Evolutionary conservation across 768 basidiomycete genomes (phyloP), one percentile per base, ranked within the genome.

Genomic region (Auricularia heimuer): DNA sequence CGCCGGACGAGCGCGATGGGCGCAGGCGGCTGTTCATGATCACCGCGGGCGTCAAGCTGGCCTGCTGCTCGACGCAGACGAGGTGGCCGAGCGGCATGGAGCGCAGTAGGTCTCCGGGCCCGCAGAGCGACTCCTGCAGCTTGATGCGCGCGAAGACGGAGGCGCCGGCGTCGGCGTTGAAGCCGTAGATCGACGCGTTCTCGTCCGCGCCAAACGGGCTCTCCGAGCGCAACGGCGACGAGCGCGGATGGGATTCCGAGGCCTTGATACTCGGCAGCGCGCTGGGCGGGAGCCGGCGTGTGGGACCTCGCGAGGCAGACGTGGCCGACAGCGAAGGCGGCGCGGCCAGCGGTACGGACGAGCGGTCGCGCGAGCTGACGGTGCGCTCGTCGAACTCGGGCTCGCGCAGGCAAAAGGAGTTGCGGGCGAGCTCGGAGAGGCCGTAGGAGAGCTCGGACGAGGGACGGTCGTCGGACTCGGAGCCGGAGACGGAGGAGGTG

Each of bases 401-500:
- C 44, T 85, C 82, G 12, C 67, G 56, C 29, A 39, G 54, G 14
- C 74, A 68, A 4, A 78, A 70, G 1, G 78, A 77, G 11, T 78
- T 71, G 47, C 76, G 75, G 4, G 61, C 63, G 34, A 42, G 42
- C 14, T 60, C 56, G 47, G 82, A 79, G 1, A 63, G 62, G 62
- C 82, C 80, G 56, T 87, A 79, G 1, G 85, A 83, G 39, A 77
- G 76, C 62, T 82, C 82, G 69, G 87, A 87, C 64, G 78, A 80
- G 21, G 44, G 77, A 58, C 79, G 78, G 67, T 75, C 77, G 76
- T 85, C 86, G 68, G 92, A 89, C 54, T 95, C 90, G 71, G 88
- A 70, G 72, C 91, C 92, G 24, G 82, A 83, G 18, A 95, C 76
- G 8, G 92, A 94, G 10, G 85, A 86, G 2, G 93, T 91, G 69